These are phyloP conservation scores for Laetiporus sulphureus DNA, from an alignment of 1,284 basidiomycete species.

Conservation along the genomic window DNA sequence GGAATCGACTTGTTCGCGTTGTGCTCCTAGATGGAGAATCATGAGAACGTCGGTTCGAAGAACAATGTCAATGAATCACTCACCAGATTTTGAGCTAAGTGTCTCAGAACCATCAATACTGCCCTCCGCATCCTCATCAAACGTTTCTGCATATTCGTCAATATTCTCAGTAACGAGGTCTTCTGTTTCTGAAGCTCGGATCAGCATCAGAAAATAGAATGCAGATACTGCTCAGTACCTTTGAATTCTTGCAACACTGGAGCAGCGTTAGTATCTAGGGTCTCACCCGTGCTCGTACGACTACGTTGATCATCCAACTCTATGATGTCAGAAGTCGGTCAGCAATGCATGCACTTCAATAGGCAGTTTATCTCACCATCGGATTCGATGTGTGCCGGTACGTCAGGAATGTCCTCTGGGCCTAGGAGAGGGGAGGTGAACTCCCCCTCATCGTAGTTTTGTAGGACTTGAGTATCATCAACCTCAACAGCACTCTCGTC, in stretches of 20 bases:
- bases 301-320: neutral
- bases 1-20: neutral
- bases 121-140: neutral
- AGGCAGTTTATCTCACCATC: too few species aligned
- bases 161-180: neutral
- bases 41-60: neutral
- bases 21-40: neutral
- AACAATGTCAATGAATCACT: too few species aligned
- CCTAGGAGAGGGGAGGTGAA: too few species aligned
- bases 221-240: neutral
- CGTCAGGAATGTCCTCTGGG: too few species aligned
- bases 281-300: conserved; percentile 2
- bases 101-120: conserved; percentile 2
- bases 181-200: neutral
- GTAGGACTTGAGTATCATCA: neutral
- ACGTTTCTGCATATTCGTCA: conserved; percentile 3
- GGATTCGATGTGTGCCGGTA: too few species aligned
- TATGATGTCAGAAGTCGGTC: neutral
- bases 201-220: neutral
- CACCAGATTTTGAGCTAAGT: too few species aligned
- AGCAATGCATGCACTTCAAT: neutral
- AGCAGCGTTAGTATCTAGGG: conserved; percentile 2
- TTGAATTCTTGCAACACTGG: neutral
- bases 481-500: neutral
- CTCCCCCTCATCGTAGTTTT: too few species aligned